Evolutionary conservation across 116 monocot species (phyloP), one percentile per base, ranked within the genome.

Genomic region (Phalaenopsis hybrid): DNA sequence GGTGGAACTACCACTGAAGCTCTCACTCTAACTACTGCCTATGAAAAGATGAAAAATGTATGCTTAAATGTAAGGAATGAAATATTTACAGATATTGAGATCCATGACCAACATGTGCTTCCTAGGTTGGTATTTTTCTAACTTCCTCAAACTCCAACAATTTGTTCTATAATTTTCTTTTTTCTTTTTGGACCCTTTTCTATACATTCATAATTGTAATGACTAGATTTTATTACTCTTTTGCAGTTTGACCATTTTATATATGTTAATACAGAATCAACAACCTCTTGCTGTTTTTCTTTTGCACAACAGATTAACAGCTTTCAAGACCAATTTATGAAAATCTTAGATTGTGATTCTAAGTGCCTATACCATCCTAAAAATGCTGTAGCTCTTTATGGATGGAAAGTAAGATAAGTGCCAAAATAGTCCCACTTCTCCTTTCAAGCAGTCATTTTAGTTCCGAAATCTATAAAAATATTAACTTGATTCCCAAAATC

Each of bases 1-100:
- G 97, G 94, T 81, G 88, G 85, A 16, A 84, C 45, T 67, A 18
- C 86, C 67, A 79, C 87, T 82, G 94, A 98, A 83, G 61, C 70
- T 79, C 83, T 92, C 1, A 85, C 90, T 67, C 49, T 89, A 45
- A 84, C 92, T 34, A 90, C 91, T 77, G 91, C 97, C 8, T 98
- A 98, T 50, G 88, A 89, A 79, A 98, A 94, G 83, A 91, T 98
- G 89, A 98, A 88, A 57, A 80, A 85, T 55, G 80, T 94, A 23
- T 98, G 97, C 83, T 78, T 84, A 72, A 98, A 90, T 83, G 78
- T 94, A 33, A 91, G 95, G 79, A 91, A 94, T 85, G 97, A 98
- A 83, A 93, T 98, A 49, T 97, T 87, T 75, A 94, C 92, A 46
- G 97, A 98, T 84, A 98, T 98, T 80, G 91, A 94, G 83, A 94